Percentiles rank a stretch among this genome's conserved stretches.
phyloP scores from a whole-genome alignment of 306 rosid species.

The Psophocarpus tetragonolobus region DNA sequence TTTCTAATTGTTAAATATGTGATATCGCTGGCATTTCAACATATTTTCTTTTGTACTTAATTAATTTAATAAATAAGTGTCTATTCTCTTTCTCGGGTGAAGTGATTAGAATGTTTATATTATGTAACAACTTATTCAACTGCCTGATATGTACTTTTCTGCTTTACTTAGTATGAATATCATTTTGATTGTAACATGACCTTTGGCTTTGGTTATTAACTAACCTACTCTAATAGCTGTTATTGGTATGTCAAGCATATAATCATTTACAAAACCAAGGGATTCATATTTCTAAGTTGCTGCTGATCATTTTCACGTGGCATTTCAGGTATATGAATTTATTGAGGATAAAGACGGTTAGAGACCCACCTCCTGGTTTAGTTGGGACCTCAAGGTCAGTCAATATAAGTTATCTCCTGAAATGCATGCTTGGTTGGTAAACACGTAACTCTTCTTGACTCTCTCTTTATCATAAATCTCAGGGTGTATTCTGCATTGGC shows the following conservation, averaged over 20 bases:
- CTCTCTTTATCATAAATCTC: slow-evolving; percentile 36
- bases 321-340: slow-evolving; percentile 61
- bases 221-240: background rate
- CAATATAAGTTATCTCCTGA: slow-evolving; percentile 24
- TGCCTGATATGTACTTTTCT: background rate
- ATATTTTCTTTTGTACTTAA: background rate
- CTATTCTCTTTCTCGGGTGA: slow-evolving; percentile 4
- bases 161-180: slow-evolving; percentile 16
- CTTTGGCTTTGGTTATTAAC: background rate
- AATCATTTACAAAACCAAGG: slow-evolving; percentile 6
- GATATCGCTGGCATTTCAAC: slow-evolving; percentile 19
- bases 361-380: slow-evolving; percentile 40
- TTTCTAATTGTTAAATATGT: slow-evolving; percentile 17
- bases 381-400: slow-evolving; percentile 57
- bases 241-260: background rate
- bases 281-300: background rate
- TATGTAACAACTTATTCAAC: slow-evolving; percentile 11
- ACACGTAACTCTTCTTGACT: slow-evolving; percentile 29
- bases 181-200: background rate
- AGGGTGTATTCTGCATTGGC: slow-evolving; percentile 66
- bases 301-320: slow-evolving; percentile 36
- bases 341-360: slow-evolving; percentile 45
- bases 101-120: slow-evolving; percentile 18
- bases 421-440: slow-evolving; percentile 27
- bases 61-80: background rate